Evolutionary conservation across 306 rosid species (phyloP).

Genomic region (Trifolium subterraneum): DNA sequence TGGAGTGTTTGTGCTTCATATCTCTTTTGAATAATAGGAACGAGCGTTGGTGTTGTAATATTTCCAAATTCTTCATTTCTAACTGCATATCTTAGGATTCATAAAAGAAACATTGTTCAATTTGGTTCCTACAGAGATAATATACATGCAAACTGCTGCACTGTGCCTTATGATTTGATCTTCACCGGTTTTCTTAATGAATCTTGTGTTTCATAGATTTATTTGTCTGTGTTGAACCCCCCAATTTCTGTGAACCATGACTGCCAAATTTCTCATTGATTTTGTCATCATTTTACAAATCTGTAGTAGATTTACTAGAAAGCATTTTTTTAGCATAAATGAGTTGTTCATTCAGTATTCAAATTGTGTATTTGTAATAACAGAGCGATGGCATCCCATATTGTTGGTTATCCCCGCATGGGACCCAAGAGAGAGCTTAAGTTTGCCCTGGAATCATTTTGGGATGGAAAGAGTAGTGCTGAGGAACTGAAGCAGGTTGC

Average conservation of each 20-base stretch:
- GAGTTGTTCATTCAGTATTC: slow-evolving; percentile 17
- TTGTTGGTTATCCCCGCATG: slow-evolving; percentile 89
- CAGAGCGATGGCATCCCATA: slow-evolving; percentile 82
- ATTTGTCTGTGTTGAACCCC: slow-evolving; percentile 1
- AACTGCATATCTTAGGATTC: background rate
- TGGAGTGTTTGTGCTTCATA: background rate
- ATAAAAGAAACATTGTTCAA: background rate
- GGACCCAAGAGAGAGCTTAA: slow-evolving; percentile 77
- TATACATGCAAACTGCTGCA: background rate
- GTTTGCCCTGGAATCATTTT: slow-evolving; percentile 74
- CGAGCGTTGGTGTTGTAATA: background rate
- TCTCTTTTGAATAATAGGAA: background rate
- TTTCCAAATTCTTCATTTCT: background rate
- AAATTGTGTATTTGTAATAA: slow-evolving; percentile 28
- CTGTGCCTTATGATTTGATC: slow-evolving; percentile 19
- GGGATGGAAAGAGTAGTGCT: slow-evolving; percentile 81
- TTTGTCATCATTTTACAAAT: slow-evolving; percentile 22
- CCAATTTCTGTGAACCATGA: background rate
- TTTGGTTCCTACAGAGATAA: background rate
- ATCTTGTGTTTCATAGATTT: slow-evolving; percentile 8
- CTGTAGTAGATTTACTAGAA: background rate
- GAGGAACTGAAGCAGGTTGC: slow-evolving; percentile 68
- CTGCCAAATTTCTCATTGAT: background rate
- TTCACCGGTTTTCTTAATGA: background rate
- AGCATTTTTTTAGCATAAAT: background rate